Conservation (phyloP, 257 asterid species). For the Solanum chiquidenum region DNA sequence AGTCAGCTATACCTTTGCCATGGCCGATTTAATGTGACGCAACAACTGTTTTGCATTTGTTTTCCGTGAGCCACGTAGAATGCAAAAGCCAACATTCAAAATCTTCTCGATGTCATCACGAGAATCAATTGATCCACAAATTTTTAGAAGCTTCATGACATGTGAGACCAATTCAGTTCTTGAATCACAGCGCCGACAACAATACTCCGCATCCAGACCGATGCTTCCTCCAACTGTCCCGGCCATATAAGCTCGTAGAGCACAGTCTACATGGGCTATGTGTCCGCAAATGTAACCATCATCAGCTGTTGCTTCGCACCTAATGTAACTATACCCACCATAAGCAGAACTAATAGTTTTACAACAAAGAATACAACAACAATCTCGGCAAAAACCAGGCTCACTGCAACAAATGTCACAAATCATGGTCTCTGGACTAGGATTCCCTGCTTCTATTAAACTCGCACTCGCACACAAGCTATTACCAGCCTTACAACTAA, state of each 20-base stretch:
- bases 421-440: conserved; percentile 31
- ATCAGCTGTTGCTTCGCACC: conserved; percentile 48
- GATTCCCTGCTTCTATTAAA: conserved; percentile 20
- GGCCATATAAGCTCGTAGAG: conserved; percentile 68
- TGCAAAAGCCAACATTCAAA: conserved; percentile 34
- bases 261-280: conserved; percentile 66
- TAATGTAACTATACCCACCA: conserved; percentile 37
- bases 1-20: conserved; percentile 50
- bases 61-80: conserved; percentile 46
- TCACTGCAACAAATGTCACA: conserved; percentile 79
- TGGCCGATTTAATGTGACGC: conserved; percentile 34
- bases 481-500: conserved; percentile 57
- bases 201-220: conserved; percentile 72
- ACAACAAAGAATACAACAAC: conserved; percentile 81
- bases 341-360: conserved; percentile 23
- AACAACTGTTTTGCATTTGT: conserved; percentile 38
- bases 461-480: conserved; percentile 57
- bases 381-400: conserved; percentile 67
- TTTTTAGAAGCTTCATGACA: conserved; percentile 35
- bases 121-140: conserved; percentile 39
- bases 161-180: conserved; percentile 58
- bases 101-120: conserved; percentile 38
- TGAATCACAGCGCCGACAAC: conserved; percentile 83
- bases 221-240: conserved; percentile 82
- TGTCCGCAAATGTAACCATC: conserved; percentile 57